phyloP scores from a whole-genome alignment of 139 green algal species.

The Trebouxia sp. region DNA sequence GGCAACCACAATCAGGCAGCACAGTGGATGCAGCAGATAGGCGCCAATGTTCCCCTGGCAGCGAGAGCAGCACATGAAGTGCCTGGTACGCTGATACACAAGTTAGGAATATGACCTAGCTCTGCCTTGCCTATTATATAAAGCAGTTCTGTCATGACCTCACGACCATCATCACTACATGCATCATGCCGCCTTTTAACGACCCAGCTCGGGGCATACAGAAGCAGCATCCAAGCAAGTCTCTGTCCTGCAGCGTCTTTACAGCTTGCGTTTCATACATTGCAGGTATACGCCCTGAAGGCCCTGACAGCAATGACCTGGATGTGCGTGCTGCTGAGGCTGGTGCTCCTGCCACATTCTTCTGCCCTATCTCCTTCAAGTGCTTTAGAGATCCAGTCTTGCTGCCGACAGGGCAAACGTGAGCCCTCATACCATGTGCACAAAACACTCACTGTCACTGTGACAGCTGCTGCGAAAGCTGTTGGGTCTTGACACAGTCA shows the following conservation, averaged over 20 bases:
- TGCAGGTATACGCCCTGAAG: conserved; percentile 3
- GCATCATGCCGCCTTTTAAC: background rate
- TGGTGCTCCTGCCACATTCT: conserved; percentile 54
- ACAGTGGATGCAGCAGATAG: conserved; percentile 47
- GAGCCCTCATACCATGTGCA: background rate
- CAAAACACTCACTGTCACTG: background rate
- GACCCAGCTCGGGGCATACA: background rate
- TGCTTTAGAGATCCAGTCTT: conserved; percentile 60
- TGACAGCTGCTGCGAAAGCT: background rate
- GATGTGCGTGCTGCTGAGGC: conserved; percentile 42
- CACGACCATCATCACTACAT: background rate
- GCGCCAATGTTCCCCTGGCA: conserved; percentile 12
- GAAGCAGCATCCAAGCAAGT: background rate
- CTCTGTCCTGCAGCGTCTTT: no score
- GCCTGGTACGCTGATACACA: background rate
- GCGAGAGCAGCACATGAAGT: background rate
- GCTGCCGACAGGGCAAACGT: conserved; percentile 55
- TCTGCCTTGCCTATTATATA: background rate
- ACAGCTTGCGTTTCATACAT: no score
- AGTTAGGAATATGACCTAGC: no score
- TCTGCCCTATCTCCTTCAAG: conserved; percentile 48
- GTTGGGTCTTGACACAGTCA: background rate
- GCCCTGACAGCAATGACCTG: conserved; percentile 37
- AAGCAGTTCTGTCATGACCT: background rate
- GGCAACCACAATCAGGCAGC: conserved; percentile 40